Conservation (phyloP, 148 eudicot species). For the Spergularia marina region DNA sequence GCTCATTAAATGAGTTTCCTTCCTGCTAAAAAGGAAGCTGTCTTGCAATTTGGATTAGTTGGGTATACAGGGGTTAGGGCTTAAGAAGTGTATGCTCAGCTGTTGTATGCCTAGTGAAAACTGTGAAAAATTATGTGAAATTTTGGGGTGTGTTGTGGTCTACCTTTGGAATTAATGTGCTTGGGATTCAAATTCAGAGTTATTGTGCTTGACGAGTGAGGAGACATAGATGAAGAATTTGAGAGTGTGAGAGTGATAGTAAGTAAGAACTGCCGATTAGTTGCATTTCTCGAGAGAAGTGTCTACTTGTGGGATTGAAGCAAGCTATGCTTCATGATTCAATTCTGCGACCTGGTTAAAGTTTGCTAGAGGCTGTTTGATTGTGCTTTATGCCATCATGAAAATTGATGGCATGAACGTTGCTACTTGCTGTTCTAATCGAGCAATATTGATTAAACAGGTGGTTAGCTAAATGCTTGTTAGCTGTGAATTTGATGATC, state of each 20-base stretch:
- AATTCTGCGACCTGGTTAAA: not conserved
- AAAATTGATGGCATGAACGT: not conserved
- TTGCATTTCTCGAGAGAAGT: not conserved
- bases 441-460: not conserved
- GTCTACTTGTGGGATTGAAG: not conserved
- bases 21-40: not conserved
- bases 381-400: not conserved
- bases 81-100: not conserved
- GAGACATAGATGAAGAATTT: not conserved
- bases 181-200: too few species aligned
- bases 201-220: not conserved
- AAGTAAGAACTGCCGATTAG: not conserved
- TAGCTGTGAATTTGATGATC: not conserved
- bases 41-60: not conserved
- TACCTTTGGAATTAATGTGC: too few species aligned
- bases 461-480: not conserved
- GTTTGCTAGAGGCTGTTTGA: not conserved
- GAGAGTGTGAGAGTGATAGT: not conserved
- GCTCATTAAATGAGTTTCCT: not conserved
- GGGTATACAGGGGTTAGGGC: too few species aligned
- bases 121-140: not conserved
- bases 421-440: not conserved
- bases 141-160: too few species aligned
- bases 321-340: not conserved
- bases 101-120: not conserved